These are phyloP conservation scores for Klebsormidium nitens DNA, from an alignment of 139 green algal species.

Conservation along the genomic window DNA sequence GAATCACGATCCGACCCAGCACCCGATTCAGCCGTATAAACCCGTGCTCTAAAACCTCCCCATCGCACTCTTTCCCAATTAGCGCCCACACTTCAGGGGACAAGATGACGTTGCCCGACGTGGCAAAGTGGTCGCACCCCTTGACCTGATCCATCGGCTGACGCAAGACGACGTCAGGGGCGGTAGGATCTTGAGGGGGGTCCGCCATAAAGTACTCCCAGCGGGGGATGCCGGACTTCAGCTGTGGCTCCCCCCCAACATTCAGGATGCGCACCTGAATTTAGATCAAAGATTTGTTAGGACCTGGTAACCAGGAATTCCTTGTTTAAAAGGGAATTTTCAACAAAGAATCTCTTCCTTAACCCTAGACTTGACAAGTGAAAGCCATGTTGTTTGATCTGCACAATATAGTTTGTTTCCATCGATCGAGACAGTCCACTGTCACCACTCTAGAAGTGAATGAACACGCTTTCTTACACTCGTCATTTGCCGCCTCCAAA, in stretches of 20 bases:
- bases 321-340: no score
- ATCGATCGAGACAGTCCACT: no score
- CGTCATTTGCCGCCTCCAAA: no score
- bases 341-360: no score
- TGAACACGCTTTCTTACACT: no score
- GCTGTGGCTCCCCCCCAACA: neutral
- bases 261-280: neutral
- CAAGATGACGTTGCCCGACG: constrained; percentile 5
- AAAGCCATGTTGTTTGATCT: no score
- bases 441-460: no score
- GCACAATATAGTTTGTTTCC: no score
- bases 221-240: neutral
- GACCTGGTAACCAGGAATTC: no score
- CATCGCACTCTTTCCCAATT: constrained; percentile 5
- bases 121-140: neutral
- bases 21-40: constrained; percentile 14
- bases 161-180: neutral
- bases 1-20: neutral
- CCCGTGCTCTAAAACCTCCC: neutral
- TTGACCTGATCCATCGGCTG: constrained; percentile 15
- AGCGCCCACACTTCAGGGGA: constrained; percentile 13
- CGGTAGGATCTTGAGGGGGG: neutral
- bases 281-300: no score
- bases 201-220: neutral
- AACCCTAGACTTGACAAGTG: no score